These are phyloP conservation scores for Elongisporangium undulatum DNA, from an alignment of 352 stramenopile genomes.

Conservation along the genomic window DNA sequence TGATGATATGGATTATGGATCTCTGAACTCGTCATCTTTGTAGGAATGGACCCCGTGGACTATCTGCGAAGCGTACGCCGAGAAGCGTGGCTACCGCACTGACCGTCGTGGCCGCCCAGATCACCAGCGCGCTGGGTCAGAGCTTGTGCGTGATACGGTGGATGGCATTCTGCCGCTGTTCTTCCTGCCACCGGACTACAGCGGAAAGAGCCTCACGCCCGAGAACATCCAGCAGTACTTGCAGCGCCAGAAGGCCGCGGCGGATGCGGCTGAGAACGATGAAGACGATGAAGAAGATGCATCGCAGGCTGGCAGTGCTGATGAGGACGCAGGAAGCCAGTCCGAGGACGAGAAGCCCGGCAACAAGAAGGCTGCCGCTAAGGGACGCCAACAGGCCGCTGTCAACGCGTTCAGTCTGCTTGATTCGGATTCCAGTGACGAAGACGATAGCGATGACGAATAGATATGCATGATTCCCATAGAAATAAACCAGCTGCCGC, in stretches of 20 bases:
- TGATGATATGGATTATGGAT: not conserved
- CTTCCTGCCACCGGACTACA: constrained; percentile 77
- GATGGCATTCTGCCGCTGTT: constrained; percentile 80
- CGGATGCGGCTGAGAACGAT: constrained; percentile 8
- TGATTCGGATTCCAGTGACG: constrained; percentile 86
- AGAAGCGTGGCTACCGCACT: constrained; percentile 79
- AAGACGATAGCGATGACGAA: constrained; percentile 32
- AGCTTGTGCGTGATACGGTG: constrained; percentile 78
- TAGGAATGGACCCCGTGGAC: constrained; percentile 85
- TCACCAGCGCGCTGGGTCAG: constrained; percentile 73
- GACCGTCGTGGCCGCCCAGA: constrained; percentile 74
- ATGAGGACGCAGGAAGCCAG: constrained; percentile 15
- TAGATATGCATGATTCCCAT: not conserved
- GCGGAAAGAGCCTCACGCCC: constrained; percentile 38
- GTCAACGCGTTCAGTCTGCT: constrained; percentile 82
- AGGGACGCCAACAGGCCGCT: constrained; percentile 20
- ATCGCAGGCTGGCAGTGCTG: constrained; percentile 7
- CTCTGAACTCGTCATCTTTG: not conserved
- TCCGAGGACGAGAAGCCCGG: constrained; percentile 8
- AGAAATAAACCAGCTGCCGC: not conserved
- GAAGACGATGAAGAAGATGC: constrained; percentile 13
- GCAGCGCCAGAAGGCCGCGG: constrained; percentile 14
- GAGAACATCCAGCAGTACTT: constrained; percentile 30
- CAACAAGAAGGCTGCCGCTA: not conserved
- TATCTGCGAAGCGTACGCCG: constrained; percentile 78